phyloP scores from a whole-genome alignment of 1,284 basidiomycete genomes.

The Microbotryum intermedium region DNA sequence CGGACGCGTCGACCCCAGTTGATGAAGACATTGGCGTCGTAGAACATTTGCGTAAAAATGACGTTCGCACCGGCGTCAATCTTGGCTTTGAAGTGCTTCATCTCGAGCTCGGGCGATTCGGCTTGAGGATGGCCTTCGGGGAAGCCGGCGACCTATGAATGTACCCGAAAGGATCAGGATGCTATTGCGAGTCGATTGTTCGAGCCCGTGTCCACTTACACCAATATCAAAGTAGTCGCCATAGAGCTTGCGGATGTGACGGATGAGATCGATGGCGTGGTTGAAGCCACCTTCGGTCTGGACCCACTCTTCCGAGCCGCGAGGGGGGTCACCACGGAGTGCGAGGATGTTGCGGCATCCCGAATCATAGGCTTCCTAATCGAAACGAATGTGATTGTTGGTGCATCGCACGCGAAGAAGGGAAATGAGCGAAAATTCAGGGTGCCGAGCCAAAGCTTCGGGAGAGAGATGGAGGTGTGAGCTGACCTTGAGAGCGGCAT shows the following conservation, averaged over 20 bases:
- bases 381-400: conserved; percentile 2
- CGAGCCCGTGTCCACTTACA: conserved; percentile 43
- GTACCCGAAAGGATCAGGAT: conserved; percentile 12
- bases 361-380: conserved; percentile 63
- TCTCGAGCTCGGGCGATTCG: conserved; percentile 57
- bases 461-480: neutral
- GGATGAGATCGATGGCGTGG: conserved; percentile 80
- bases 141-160: conserved; percentile 53
- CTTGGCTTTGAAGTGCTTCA: conserved; percentile 73
- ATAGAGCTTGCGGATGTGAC: conserved; percentile 81
- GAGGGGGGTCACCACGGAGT: conserved; percentile 85
- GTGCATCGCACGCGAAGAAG: neutral
- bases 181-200: neutral
- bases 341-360: conserved; percentile 89
- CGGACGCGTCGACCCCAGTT: conserved; percentile 67
- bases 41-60: conserved; percentile 95
- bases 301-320: conserved; percentile 86
- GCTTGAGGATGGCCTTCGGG: conserved; percentile 83
- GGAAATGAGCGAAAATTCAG: conserved; percentile 23
- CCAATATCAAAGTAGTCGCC: conserved; percentile 79
- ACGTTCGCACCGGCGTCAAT: conserved; percentile 92
- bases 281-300: conserved; percentile 76
- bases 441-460: neutral
- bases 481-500: conserved; percentile 67
- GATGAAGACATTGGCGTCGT: conserved; percentile 77